Percentiles rank a stretch among this genome's conserved stretches.
Evolutionary conservation across 257 asterid species (phyloP).

Genomic region (Mitragyna speciosa): DNA sequence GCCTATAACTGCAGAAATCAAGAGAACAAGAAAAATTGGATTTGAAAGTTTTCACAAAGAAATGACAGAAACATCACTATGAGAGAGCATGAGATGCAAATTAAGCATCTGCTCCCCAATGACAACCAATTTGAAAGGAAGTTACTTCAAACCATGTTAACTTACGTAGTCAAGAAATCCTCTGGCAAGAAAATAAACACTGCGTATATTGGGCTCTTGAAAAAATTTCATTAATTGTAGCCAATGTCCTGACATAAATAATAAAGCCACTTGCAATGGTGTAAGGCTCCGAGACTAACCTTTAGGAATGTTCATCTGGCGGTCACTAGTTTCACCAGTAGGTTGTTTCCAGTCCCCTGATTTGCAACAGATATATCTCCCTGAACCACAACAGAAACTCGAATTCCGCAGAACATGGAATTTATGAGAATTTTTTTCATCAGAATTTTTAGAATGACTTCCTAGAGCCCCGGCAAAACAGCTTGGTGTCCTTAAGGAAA

Average conservation of each 20-base stretch:
- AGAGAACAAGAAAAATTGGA: slow-evolving; percentile 4
- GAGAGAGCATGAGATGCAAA: neutral
- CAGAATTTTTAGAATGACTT: slow-evolving; percentile 49
- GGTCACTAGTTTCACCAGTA: slow-evolving; percentile 66
- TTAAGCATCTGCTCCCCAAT: neutral
- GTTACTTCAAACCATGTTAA: neutral
- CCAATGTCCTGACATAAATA: neutral
- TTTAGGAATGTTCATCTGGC: slow-evolving; percentile 75
- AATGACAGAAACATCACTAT: neutral
- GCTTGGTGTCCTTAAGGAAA: slow-evolving; percentile 57
- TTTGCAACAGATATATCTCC: slow-evolving; percentile 58
- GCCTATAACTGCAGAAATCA: slow-evolving; percentile 65
- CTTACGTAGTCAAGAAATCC: neutral
- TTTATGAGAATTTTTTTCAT: slow-evolving; percentile 55
- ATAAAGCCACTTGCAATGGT: neutral
- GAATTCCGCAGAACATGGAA: slow-evolving; percentile 76
- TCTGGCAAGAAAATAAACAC: neutral
- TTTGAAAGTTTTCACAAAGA: neutral
- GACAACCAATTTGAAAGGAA: neutral
- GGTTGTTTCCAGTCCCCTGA: slow-evolving; percentile 51
- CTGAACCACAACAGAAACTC: slow-evolving; percentile 83
- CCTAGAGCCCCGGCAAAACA: slow-evolving; percentile 43
- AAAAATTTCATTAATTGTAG: neutral
- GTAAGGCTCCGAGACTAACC: slow-evolving; percentile 40
- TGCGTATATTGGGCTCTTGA: neutral